phyloP scores from a whole-genome alignment of 495 filamentous ascomycete genomes.

The Neurospora sp. region DNA sequence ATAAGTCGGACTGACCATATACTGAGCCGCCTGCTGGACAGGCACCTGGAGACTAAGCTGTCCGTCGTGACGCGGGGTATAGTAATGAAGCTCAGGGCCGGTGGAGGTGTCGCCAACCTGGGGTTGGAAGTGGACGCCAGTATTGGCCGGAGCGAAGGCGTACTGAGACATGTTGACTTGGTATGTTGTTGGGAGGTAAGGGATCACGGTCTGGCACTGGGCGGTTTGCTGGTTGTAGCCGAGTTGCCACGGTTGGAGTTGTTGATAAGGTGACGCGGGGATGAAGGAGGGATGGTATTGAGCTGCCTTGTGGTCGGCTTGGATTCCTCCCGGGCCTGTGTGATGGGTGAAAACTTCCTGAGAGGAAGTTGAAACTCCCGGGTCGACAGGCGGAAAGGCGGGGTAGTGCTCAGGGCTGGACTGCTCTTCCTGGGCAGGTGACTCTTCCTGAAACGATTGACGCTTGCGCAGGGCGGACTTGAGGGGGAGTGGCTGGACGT shows the following conservation, averaged over 20 bases:
- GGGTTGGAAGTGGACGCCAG: slow-evolving; percentile 34
- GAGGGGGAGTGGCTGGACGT: not conserved
- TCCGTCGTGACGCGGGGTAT: slow-evolving; percentile 33
- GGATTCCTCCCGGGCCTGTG: not conserved
- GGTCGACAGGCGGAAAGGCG: not conserved
- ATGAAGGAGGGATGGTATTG: not conserved
- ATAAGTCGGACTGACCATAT: not conserved
- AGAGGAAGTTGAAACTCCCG: not conserved
- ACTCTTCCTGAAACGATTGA: not conserved
- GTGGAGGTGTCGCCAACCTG: slow-evolving; percentile 35
- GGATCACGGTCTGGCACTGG: slow-evolving; percentile 4
- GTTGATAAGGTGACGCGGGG: not conserved
- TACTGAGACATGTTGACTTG: not conserved
- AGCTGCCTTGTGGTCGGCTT: not conserved
- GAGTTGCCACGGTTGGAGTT: not conserved
- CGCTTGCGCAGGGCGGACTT: not conserved
- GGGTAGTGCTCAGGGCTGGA: not conserved
- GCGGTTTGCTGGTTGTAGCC: not conserved
- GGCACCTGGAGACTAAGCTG: not conserved
- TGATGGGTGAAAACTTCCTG: not conserved
- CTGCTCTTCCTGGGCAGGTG: not conserved
- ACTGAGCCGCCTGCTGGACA: slow-evolving; percentile 4
- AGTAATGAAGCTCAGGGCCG: slow-evolving; percentile 34
- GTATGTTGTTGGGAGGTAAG: not conserved
- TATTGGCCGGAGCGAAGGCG: slow-evolving; percentile 2